Evolutionary conservation across 2,329 filamentous ascomycete species (phyloP), one percentile per base, ranked within the genome.

Genomic region (Zymoseptoria brevis): DNA sequence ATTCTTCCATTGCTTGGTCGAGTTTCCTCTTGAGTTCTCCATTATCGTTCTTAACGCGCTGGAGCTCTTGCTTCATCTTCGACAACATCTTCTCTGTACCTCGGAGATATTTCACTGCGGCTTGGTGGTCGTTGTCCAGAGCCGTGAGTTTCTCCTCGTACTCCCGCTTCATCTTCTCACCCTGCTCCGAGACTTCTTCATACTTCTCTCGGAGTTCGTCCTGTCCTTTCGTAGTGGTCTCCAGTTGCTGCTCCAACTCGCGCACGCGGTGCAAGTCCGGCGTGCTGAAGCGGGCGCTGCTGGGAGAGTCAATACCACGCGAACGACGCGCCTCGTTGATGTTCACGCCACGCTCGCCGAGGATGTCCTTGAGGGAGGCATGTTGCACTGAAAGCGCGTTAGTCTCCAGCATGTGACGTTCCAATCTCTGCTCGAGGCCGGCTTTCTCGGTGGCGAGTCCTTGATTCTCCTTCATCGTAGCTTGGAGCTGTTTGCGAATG

Each of bases 1-100:
- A 55, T 26, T 66, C 67, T 6, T 69, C 68, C 45, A 65, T 65
- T 45, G 67, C 62, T 50, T 69, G 84, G 56, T 74, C 73, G n/a
- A 96, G 79, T 69, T 96, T 90, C 53, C 85, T 83, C 74, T 94
- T 92, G 49, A 99, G 80, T 61, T 88, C 88, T 19, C 81, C 79
- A 69, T 96, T 96, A 62, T 94, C 88, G 11, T 85, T 77, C 81
- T 97, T 97, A 76, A 95, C 94, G 59, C 91, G 89, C 57, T 88
- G 82, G n/a, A 99, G 81, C 76, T 99, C 94, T 69, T 96, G 91
- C 78, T 97, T 97, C 81, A 99, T 93, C 74, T 95, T 93, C 75
- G 94, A 92, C 54, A 99, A 83, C 91, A 99, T 96, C 82, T 96
- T 97, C 76, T 99, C 94, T 1, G 94, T 97, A 60, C 94, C 94